Percentiles rank a stretch among this genome's conserved stretches.
These are phyloP conservation scores for Malus hybrid DNA, from an alignment of 331 rosid species.

Conservation along the genomic window DNA sequence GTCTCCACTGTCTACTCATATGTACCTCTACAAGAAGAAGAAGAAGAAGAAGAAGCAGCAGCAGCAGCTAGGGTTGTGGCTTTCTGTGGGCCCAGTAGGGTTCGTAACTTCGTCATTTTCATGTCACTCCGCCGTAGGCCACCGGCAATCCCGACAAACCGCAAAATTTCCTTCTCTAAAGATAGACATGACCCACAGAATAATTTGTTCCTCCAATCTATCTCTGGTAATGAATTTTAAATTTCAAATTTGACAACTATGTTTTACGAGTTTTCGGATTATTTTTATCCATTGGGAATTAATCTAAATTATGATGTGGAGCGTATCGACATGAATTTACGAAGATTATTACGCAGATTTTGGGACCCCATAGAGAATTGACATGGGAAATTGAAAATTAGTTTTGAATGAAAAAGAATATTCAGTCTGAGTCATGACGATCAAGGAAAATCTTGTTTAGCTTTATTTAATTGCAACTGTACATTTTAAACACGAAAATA, in stretches of 20 bases:
- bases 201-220: not conserved
- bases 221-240: not conserved
- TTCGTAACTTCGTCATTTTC: not conserved
- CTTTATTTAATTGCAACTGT: constrained; percentile 5
- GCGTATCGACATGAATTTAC: not conserved
- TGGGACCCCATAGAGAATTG: not conserved
- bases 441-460: constrained; percentile 2
- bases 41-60: not conserved
- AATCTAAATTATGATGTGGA: not conserved
- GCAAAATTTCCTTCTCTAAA: constrained; percentile 1
- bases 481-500: not conserved
- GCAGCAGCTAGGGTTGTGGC: not conserved
- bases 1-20: not conserved
- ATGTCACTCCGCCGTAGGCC: constrained; percentile 14
- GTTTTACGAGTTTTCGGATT: not conserved
- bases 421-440: not conserved
- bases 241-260: not conserved
- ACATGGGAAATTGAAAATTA: not conserved
- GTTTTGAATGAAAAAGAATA: not conserved
- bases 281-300: not conserved
- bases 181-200: constrained; percentile 19
- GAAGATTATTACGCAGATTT: not conserved
- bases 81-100: not conserved
- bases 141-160: constrained; percentile 16
- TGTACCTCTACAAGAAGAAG: not conserved